These are phyloP conservation scores for Boehmeria nivea DNA, from an alignment of 306 rosid genomes.

Conservation along the genomic window DNA sequence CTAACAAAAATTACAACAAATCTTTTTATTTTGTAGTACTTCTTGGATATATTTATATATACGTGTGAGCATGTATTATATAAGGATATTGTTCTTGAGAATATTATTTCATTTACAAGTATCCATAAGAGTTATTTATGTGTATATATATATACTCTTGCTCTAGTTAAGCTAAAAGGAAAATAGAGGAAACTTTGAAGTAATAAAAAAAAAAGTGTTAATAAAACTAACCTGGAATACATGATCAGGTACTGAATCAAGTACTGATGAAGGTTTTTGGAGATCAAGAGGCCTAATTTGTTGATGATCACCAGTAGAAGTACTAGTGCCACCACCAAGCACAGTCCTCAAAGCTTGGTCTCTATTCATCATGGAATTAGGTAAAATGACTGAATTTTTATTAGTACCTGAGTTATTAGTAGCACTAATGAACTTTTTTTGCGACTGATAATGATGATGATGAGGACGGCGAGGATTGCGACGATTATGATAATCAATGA, in stretches of 20 bases:
- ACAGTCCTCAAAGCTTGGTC: conserved; percentile 7
- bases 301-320: background rate
- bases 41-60: no score
- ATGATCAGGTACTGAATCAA: conserved; percentile 23
- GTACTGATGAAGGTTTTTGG: conserved; percentile 22
- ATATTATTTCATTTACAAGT: no score
- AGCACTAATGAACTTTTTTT: conserved; percentile 10
- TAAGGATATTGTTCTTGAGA: no score
- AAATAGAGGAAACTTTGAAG: background rate
- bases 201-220: background rate
- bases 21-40: no score
- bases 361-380: conserved; percentile 14
- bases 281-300: conserved; percentile 24
- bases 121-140: no score
- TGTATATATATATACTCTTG: no score
- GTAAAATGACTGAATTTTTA: conserved; percentile 4
- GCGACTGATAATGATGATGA: conserved; percentile 16
- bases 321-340: background rate
- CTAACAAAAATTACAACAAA: no score
- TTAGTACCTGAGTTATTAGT: background rate
- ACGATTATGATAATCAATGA: conserved; percentile 20
- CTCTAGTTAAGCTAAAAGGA: background rate
- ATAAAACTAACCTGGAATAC: conserved; percentile 52
- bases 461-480: background rate
- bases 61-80: no score